Evolutionary conservation across 306 rosid genomes (phyloP), one percentile per base, ranked within the genome.

Genomic region (Rubus parviflorus): DNA sequence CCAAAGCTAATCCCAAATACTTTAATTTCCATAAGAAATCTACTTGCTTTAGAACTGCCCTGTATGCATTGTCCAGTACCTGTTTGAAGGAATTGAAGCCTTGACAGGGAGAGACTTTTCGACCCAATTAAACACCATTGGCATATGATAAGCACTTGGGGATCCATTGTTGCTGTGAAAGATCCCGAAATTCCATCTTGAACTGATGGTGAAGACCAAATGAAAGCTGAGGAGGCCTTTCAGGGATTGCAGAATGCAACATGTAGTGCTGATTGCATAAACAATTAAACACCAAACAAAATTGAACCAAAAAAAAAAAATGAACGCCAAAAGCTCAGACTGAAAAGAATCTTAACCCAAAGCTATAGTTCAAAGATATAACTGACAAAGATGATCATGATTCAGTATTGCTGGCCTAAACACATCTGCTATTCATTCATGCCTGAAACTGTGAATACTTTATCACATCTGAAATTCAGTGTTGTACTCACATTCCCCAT

Each of bases 141-240:
- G 66, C 9, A 3, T 23, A 60, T 25, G 66, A 25, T 17, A 60
- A 60, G 41, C 66, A 60, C 66, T 12, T 12, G 66, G 3, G 66
- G 66, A 10, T 60, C 66, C 60, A 20, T n/a, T 1, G 12, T 2
- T 19, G 25, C 60, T 53, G 11, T n/a, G 4, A 19, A 53, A 53
- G 25, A 19, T 53, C 60, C 60, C 25, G 96, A 92, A 80, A 92
- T 95, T 80, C 98, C 97, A 81, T 95, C 88, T 83, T 90, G 98
- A 84, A 95, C 81, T 25, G 96, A 90, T 69, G 97, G 91, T 80
- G 95, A 30, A 30, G 35, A 80, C 92, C 94, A 85, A 90, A 88
- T 76, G 91, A 88, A 86, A 95, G 89, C 80, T 92, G 97, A 80
- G 97, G 97, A 52, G 23, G 60, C 90, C 89, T 75, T 40, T 95